Base-by-base conservation (phyloP, 345 rosid species). In the Populus simonii region DNA sequence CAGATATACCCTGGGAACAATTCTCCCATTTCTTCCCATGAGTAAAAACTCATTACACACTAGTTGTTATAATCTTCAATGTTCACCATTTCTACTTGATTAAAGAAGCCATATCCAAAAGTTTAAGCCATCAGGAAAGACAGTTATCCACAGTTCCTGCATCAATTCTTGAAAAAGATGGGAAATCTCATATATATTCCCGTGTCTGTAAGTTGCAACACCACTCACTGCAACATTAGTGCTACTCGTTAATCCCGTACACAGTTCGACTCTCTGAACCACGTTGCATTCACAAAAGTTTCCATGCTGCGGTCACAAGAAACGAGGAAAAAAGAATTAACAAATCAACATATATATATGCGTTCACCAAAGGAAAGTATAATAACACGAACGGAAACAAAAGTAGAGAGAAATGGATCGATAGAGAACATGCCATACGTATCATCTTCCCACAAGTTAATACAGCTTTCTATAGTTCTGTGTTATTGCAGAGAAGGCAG, bases 51-150 rank as follows among this genome's bases (percentile, higher is more conserved):
- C 73, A 78, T 72, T 79, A 57, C 70, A 62, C 31, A 74, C 23
- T 7, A 55, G n/a, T 74, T 71, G 55, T 79, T 69, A 43, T 77
- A 82, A 73, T 74, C 79, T 71, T 73, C 17, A 49, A 77, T 61
- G 78, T 71, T 67, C 62, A 55, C 77, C 74, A 29, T 72, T 66
- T 76, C 73, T 71, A 71, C 25, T 63, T 39, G 65, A 20, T 80
- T 31, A 76, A 74, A 75, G 79, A 82, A 73, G 74, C 73, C 75
- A 76, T 83, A 84, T 80, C 80, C 78, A 85, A 83, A 84, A 75
- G 70, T 79, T 80, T 77, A 80, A 6, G 74, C 36, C 83, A 65
- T 59, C 68, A 63, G 55, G 66, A 80, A 82, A 53, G 73, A 82
- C 65, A 81, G 74, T 27, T 63, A 75, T 79, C 81, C 79, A 77